Evolutionary conservation across 257 asterid species (phyloP), one percentile per base, ranked within the genome.

Genomic region (Ilex asprella): DNA sequence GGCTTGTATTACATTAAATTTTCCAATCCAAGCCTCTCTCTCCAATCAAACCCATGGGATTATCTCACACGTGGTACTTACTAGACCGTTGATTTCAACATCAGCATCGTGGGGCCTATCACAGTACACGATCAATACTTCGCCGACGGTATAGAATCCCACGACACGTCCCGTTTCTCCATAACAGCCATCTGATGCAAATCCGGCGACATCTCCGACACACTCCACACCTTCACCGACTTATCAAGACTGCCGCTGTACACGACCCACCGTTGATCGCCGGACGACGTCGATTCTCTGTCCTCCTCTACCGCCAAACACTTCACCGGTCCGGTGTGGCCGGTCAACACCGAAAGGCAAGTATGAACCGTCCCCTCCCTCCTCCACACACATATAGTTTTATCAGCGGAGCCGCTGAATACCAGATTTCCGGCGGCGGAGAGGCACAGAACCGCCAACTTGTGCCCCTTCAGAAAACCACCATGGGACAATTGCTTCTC

Each of bases 261-360:
- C 30, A 88, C 91, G 49, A 83, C 66, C 94, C 96, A 88, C 55
- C 72, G 75, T 47, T 50, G 77, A 7, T 82, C 82, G 15, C 63
- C 70, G 3, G 27, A 59, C 61, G 47, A 21, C 27, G 80, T 59
- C 13, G 86, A 54, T 27, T 70, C 70, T n/a, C 67, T 75, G 31
- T 83, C 89, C 70, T 73, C 79, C 65, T 83, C 88, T 59, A 74
- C 88, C 9, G 88, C 80, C 49, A 88, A 62, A 43, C 96, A 88
- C 72, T 88, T 88, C 2, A 88, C 96, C 9, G 96, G 96, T n/a
- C 95, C 96, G 2, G 83, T 78, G 67, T 88, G 96, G 39, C 92
- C 96, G 0, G 88, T 78, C 75, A 88, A 67, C 52, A 88, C 86
- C 2, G 92, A 86, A 1, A 86, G 74, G 39, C 95, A 86, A 1